These are phyloP conservation scores for Pythium utonaiense DNA, from an alignment of 352 stramenopile genomes.

Conservation along the genomic window DNA sequence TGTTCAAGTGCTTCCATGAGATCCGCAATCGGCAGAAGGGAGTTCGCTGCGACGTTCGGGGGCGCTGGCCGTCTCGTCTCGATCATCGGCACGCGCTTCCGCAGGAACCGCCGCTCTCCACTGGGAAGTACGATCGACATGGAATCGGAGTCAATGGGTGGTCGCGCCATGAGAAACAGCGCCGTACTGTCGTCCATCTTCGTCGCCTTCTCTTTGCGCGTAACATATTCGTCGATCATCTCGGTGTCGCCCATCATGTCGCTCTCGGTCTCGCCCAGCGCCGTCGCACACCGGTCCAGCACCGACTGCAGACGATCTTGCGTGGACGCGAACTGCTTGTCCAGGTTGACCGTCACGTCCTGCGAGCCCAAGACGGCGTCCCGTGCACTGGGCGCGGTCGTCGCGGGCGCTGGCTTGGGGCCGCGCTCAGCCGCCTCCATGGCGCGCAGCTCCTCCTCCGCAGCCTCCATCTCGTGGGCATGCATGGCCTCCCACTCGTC, in stretches of 20 bases:
- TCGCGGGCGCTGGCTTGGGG: neutral
- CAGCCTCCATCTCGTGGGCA: constrained; percentile 73
- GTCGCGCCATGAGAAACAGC: constrained; percentile 54
- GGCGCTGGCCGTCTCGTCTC: constrained; percentile 9
- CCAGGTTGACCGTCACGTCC: constrained; percentile 12
- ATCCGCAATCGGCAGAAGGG: constrained; percentile 47
- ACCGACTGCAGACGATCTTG: constrained; percentile 50
- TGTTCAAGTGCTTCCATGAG: constrained; percentile 58
- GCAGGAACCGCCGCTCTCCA: constrained; percentile 56
- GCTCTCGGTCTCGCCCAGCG: constrained; percentile 55
- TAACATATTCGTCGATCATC: constrained; percentile 24
- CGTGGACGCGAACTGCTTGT: constrained; percentile 33
- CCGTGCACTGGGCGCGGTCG: neutral
- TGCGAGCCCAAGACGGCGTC: neutral
- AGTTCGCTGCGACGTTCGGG: constrained; percentile 18
- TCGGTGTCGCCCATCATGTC: constrained; percentile 30
- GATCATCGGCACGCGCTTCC: constrained; percentile 45
- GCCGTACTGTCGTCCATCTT: constrained; percentile 33
- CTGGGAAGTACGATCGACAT: constrained; percentile 50
- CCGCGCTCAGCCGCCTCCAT: constrained; percentile 49
- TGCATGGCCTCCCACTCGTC: constrained; percentile 87
- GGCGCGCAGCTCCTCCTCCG: constrained; percentile 53
- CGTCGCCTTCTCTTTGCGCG: constrained; percentile 26
- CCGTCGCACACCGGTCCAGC: constrained; percentile 54
- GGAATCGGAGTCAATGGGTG: constrained; percentile 59